These are phyloP conservation scores for Suillus clintonianus DNA, from an alignment of 768 basidiomycete species.

Conservation along the genomic window DNA sequence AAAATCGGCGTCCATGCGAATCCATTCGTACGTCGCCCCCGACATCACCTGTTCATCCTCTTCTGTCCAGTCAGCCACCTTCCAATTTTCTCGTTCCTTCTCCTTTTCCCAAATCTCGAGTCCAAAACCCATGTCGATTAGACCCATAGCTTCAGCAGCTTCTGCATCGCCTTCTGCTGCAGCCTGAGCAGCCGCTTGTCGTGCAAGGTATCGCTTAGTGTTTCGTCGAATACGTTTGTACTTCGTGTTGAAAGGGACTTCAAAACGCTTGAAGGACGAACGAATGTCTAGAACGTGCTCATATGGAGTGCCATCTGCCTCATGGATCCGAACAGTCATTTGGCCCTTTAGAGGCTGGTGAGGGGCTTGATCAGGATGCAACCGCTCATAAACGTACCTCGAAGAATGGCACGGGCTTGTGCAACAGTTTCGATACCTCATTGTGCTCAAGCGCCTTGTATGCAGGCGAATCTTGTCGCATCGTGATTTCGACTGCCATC, in stretches of 20 bases:
- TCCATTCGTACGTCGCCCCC: conserved; percentile 98
- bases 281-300: conserved; percentile 96
- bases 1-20: conserved; percentile 97
- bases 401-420: conserved; percentile 89
- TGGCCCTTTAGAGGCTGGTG: conserved; percentile 60
- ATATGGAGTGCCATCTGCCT: conserved; percentile 98
- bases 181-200: conserved; percentile 90
- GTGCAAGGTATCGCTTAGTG: conserved; percentile 92
- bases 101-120: conserved; percentile 97
- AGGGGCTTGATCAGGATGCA: conserved; percentile 1
- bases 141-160: conserved; percentile 90
- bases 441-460: conserved; percentile 63
- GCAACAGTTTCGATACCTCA: conserved; percentile 62
- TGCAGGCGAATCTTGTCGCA: conserved; percentile 88
- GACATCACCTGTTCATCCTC: conserved; percentile 94
- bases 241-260: conserved; percentile 98
- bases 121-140: conserved; percentile 93
- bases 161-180: conserved; percentile 91
- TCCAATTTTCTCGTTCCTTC: conserved; percentile 90
- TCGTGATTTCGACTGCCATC: conserved; percentile 96
- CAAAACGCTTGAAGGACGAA: conserved; percentile 86
- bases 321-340: conserved; percentile 98
- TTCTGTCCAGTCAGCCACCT: conserved; percentile 96
- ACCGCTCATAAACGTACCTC: conserved; percentile 54
- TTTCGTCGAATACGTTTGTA: conserved; percentile 96